phyloP scores from a whole-genome alignment of 2,329 filamentous ascomycete species.

The Cladophialophora immunda region DNA sequence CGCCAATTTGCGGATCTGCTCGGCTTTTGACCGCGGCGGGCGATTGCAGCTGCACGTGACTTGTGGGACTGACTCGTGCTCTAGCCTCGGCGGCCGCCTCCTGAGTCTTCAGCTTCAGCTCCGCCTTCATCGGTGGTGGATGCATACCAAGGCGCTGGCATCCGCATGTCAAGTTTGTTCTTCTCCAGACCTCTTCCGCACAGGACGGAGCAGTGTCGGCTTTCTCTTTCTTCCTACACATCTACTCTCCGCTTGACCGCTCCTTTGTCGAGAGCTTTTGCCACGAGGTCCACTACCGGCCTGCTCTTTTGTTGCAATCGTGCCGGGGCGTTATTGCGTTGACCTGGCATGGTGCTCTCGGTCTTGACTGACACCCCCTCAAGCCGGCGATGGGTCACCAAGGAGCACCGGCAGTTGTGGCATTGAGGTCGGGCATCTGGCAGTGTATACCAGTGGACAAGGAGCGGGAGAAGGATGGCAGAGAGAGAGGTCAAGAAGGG shows the following conservation, averaged over 20 bases:
- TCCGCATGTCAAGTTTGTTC: not conserved
- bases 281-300: not conserved
- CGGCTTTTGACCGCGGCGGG: too few relatives aligned
- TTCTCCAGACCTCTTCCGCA: not conserved
- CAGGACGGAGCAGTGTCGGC: not conserved
- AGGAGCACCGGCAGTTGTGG: not conserved
- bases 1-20: not conserved
- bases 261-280: not conserved
- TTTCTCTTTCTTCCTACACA: not conserved
- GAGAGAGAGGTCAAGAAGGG: not conserved
- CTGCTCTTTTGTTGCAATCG: not conserved
- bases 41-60: too few relatives aligned
- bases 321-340: not conserved
- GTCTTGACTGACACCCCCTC: not conserved
- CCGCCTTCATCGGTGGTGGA: too few relatives aligned
- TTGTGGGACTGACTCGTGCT: too few relatives aligned
- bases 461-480: not conserved
- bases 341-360: not conserved
- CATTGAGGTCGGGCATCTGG: not conserved
- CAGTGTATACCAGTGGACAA: not conserved
- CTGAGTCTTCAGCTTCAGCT: not conserved
- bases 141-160: too few relatives aligned
- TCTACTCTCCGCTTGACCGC: not conserved
- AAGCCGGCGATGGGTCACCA: not conserved
- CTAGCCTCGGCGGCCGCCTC: too few relatives aligned